Evolutionary conservation across 257 asterid genomes (phyloP), one percentile per base, ranked within the genome.

Genomic region (Gentiana macrophylla): DNA sequence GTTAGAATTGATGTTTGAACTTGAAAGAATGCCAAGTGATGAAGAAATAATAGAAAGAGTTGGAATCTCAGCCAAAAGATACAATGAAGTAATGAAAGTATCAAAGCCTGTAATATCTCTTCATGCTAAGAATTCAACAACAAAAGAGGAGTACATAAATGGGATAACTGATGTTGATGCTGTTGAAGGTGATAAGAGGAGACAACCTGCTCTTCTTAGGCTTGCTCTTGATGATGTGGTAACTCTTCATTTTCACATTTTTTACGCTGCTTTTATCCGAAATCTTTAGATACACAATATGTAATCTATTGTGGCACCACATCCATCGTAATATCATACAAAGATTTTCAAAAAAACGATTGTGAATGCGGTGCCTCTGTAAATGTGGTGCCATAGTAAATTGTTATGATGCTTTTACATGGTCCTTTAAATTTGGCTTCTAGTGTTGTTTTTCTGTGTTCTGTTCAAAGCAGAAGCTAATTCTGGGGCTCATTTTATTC

Each of bases 141-240:
- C 97, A 8, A 91, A 89, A 61, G 95, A 89, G 67, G 97, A 84
- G 74, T 56, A 81, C 69, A 86, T 81, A 65, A 77, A 80, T 52
- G 94, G 70, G 52, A 77, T 89, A 56, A 73, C 89, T 50, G 97
- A 89, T 49, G 77, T 78, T 49, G 94, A 89, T 63, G 84, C 72
- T 12, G 86, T 77, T 32, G 89, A 78, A 24, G 93, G 90, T 50
- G 90, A 84, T 56, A 77, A 70, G 60, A 73, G 80, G 75, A 80
- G 74, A 71, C 94, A 84, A 62, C 94, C 92, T 41, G 93, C 94
- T 52, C 87, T 89, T 60, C 94, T 89, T 70, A 81, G 95, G 80
- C 94, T 89, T 60, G 94, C 95, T 56, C 80, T 86, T 12, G 97
- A 89, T 59, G 97, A 89, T 64, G 97, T 89, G 95, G 97, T 86